Evolutionary conservation across 2,329 filamentous ascomycete species (phyloP), one percentile per base, ranked within the genome.

Genomic region (Cladophialophora psammophila): DNA sequence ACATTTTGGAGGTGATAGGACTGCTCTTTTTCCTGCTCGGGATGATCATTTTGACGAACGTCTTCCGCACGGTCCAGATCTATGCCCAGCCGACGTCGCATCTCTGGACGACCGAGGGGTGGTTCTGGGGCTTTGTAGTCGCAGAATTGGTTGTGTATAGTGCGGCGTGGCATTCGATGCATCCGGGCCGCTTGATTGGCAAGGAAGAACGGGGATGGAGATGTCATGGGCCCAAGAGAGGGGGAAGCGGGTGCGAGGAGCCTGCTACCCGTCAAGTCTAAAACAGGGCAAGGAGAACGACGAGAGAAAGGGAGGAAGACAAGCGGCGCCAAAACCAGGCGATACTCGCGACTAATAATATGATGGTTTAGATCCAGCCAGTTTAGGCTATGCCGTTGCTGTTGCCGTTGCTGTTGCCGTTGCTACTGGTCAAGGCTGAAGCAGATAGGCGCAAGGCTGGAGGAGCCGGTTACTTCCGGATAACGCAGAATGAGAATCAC

Each of bases 11-110:
- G 20, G 35, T 58, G 12, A 9, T 58, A 3, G 32, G 8, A 5
- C 6, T 40, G 13, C 10, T 58, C 55, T 4, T 36, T 12, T n/a
- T 58, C 55, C 35, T 42, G 55, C 32, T 58, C n/a, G 55, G 55
- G 3, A 12, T 58, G 34, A 58, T 58, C 55, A 13, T 58, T 15
- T 6, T 58, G 32, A 36, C 32, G 32, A 58, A 58, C 13, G 35
- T 58, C 32, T 58, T 58, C 35, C 55, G 35, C 55, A 58, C 55
- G 35, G n/a, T 42, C 35, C 55, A 58, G n/a, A 58, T 58, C 55
- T 58, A 36, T n/a, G 35, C 55, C 10, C 12, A 36, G 55, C 55
- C 55, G 10, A 18, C 12, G 38, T 58, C 55, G 18, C 32, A 18
- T 10, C 55, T 58, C 9, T 58, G 55, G 55, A 58, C 55, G 3